Evolutionary conservation across 2,329 filamentous ascomycete species (phyloP).

Genomic region (Colletotrichum sublineola): DNA sequence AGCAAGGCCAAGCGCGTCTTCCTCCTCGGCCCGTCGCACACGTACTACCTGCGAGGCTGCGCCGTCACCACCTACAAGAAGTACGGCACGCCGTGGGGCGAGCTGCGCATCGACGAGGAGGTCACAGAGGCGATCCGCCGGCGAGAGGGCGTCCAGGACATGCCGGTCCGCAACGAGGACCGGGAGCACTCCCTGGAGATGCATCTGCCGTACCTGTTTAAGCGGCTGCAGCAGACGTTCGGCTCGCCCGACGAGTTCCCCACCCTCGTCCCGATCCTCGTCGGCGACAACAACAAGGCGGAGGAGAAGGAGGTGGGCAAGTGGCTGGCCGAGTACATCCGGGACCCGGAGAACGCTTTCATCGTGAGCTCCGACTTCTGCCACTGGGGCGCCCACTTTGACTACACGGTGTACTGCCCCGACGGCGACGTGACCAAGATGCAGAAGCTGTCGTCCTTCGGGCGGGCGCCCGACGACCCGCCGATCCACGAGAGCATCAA

Average conservation of each 20-base stretch:
- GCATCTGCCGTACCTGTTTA: slow-evolving; percentile 94
- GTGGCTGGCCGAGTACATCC: slow-evolving; percentile 82
- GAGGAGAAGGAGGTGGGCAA: slow-evolving; percentile 78
- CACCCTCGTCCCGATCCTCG: slow-evolving; percentile 84
- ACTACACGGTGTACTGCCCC: slow-evolving; percentile 81
- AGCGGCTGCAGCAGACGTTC: slow-evolving; percentile 71
- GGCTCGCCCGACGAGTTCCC: slow-evolving; percentile 71
- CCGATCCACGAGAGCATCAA: slow-evolving; percentile 89
- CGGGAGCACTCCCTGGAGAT: slow-evolving; percentile 96
- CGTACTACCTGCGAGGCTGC: slow-evolving; percentile 81
- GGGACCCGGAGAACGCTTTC: slow-evolving; percentile 82
- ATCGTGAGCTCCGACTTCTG: slow-evolving; percentile 96
- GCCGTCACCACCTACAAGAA: slow-evolving; percentile 79
- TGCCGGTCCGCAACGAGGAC: slow-evolving; percentile 77
- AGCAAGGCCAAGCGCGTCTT: slow-evolving; percentile 88
- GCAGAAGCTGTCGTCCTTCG: slow-evolving; percentile 53
- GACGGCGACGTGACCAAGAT: slow-evolving; percentile 56
- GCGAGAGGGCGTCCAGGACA: slow-evolving; percentile 60
- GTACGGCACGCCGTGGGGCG: slow-evolving; percentile 82
- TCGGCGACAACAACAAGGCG: slow-evolving; percentile 77
- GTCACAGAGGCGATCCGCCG: slow-evolving; percentile 57
- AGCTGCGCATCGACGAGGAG: slow-evolving; percentile 73
- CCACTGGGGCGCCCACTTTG: slow-evolving; percentile 90
- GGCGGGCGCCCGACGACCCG: slow-evolving; percentile 54
- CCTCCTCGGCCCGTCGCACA: slow-evolving; percentile 92